A percentile compares a stretch with the other conserved stretches of the same genome.
Conservation (phyloP, 2,329 filamentous ascomycete species). For the Colletotrichum sp. region DNA sequence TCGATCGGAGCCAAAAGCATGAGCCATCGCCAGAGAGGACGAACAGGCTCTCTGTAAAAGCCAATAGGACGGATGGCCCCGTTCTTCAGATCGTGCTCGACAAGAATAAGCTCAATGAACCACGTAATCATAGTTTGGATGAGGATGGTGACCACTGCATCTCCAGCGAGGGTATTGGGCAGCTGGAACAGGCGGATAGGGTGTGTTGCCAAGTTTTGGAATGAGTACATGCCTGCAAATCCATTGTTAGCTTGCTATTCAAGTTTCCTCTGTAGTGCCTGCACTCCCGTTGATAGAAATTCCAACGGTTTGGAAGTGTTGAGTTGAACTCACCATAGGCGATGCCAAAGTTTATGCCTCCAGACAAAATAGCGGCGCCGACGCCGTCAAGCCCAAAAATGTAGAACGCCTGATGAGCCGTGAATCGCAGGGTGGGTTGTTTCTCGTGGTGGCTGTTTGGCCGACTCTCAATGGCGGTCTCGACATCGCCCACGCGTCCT, state of each 20-base stretch:
- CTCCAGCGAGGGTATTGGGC: constrained; percentile 56
- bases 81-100: constrained; percentile 49
- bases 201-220: constrained; percentile 34
- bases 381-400: constrained; percentile 53
- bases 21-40: constrained; percentile 44
- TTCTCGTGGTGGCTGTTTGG: neutral
- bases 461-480: neutral
- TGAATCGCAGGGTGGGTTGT: constrained; percentile 44
- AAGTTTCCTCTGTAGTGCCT: neutral
- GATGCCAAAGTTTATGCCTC: constrained; percentile 56
- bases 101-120: constrained; percentile 52
- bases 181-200: constrained; percentile 53
- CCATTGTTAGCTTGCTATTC: neutral
- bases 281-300: neutral
- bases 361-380: constrained; percentile 51
- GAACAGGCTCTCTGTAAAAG: constrained; percentile 41
- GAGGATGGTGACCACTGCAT: constrained; percentile 56
- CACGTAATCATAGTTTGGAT: constrained; percentile 57
- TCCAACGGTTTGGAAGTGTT: rapidly evolving
- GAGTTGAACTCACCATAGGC: constrained; percentile 47
- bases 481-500: neutral
- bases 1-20: constrained; percentile 38
- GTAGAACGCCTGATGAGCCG: constrained; percentile 51
- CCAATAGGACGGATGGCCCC: constrained; percentile 53
- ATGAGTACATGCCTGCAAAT: constrained; percentile 51